A percentile compares a stretch with the other conserved stretches of the same genome.
phyloP scores from a whole-genome alignment of 768 basidiomycete genomes.

The Tricholoma flavovirens region DNA sequence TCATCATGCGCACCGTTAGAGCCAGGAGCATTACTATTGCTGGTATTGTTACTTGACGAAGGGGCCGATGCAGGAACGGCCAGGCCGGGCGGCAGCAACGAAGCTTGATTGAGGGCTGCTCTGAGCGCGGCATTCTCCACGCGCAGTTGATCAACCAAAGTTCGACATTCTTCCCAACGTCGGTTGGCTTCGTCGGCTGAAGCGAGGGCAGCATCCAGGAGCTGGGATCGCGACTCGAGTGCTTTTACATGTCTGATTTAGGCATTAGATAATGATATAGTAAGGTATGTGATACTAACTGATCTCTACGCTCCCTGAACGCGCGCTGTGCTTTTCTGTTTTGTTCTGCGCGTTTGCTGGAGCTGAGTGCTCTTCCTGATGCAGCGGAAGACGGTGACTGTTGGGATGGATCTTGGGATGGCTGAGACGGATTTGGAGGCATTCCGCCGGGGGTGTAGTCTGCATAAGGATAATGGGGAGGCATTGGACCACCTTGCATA shows the following conservation, averaged over 20 bases:
- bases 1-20: constrained; percentile 26
- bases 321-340: constrained; percentile 93
- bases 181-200: constrained; percentile 86
- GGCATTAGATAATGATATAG: constrained; percentile 3
- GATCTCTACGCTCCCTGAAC: constrained; percentile 85
- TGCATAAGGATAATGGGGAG: constrained; percentile 44
- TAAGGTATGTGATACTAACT: constrained; percentile 45
- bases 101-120: constrained; percentile 54
- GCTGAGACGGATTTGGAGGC: constrained; percentile 28
- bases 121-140: constrained; percentile 78
- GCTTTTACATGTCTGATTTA: constrained; percentile 72
- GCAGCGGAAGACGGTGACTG: constrained; percentile 22
- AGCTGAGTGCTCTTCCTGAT: constrained; percentile 57
- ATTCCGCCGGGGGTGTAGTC: constrained; percentile 55
- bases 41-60: constrained; percentile 10
- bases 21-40: constrained; percentile 5
- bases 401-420: constrained; percentile 25
- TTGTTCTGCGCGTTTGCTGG: constrained; percentile 87
- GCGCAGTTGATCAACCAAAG: constrained; percentile 80
- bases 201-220: constrained; percentile 80
- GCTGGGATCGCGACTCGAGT: constrained; percentile 78
- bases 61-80: constrained; percentile 4
- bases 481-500: constrained; percentile 32
- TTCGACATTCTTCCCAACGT: constrained; percentile 88
- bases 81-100: constrained; percentile 29